A percentile compares a stretch with the other conserved stretches of the same genome.
phyloP scores from a whole-genome alignment of 805 yeast species.

The Tetrapisispora iriomotensis region DNA sequence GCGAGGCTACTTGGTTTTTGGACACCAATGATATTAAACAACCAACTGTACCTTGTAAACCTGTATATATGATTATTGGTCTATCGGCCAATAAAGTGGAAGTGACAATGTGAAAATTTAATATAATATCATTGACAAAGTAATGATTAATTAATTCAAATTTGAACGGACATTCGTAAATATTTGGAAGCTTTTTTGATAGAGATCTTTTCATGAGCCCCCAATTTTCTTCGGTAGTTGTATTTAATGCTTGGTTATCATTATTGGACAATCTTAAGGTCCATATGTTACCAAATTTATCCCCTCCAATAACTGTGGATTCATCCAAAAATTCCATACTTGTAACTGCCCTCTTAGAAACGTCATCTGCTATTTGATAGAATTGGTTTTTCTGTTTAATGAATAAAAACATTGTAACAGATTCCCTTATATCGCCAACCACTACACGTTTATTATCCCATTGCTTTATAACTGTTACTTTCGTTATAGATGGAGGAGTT shows the following conservation, averaged over 20 bases:
- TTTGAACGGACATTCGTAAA: slow-evolving; percentile 35
- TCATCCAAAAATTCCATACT: slow-evolving; percentile 53
- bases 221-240: not conserved
- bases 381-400: slow-evolving; percentile 42
- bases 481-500: slow-evolving; percentile 34
- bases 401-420: slow-evolving; percentile 49
- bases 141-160: slow-evolving; percentile 46
- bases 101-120: slow-evolving; percentile 41
- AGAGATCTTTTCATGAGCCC: not conserved
- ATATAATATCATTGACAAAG: slow-evolving; percentile 61
- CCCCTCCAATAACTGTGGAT: slow-evolving; percentile 74
- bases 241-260: slow-evolving; percentile 27
- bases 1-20: slow-evolving; percentile 49
- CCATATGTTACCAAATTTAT: slow-evolving; percentile 74
- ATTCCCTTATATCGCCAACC: slow-evolving; percentile 62
- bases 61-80: slow-evolving; percentile 58
- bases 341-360: slow-evolving; percentile 56
- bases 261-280: slow-evolving; percentile 51
- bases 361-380: slow-evolving; percentile 60
- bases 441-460: slow-evolving; percentile 51
- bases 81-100: slow-evolving; percentile 35
- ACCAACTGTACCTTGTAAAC: slow-evolving; percentile 78
- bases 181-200: slow-evolving; percentile 13
- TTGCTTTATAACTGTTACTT: slow-evolving; percentile 42
- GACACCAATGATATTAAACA: slow-evolving; percentile 57